Percentiles rank a stretch among this genome's conserved stretches.
Evolutionary conservation across 1,284 basidiomycete species (phyloP).

Genomic region (Cryptococcus amylolentus): DNA sequence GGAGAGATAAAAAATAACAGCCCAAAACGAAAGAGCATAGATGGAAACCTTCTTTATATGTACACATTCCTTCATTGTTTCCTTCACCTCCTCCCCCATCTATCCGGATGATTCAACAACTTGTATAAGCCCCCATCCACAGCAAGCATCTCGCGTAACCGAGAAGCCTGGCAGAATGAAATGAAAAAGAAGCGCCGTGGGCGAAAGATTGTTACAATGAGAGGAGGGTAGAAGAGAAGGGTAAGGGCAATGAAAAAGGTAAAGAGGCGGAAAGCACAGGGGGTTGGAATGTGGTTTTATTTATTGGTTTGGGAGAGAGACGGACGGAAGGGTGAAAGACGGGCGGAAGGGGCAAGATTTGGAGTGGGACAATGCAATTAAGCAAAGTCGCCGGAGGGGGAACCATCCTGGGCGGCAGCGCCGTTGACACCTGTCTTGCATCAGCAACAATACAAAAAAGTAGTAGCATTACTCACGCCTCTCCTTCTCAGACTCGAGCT

Average conservation of each 20-base stretch:
- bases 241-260: neutral
- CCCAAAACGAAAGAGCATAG: too few species aligned
- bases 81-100: too few species aligned
- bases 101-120: too few species aligned
- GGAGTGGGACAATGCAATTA: constrained; percentile 3
- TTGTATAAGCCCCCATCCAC: too few species aligned
- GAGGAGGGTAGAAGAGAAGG: neutral
- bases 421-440: constrained; percentile 30
- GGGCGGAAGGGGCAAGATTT: neutral
- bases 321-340: constrained; percentile 14
- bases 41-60: too few species aligned
- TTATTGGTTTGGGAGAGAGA: constrained; percentile 3
- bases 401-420: constrained; percentile 14
- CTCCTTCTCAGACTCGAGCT: constrained; percentile 93
- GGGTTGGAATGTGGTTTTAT: neutral
- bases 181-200: neutral
- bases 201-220: neutral
- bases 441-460: neutral
- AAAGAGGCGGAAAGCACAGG: constrained; percentile 8
- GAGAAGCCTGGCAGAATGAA: neutral
- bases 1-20: too few species aligned
- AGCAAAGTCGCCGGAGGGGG: constrained; percentile 12
- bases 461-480: constrained; percentile 56
- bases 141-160: too few species aligned
- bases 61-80: too few species aligned